Evolutionary conservation across 192 early-diverging fungal genomes (phyloP).

Genomic region (Globomyces pollinis-pini): DNA sequence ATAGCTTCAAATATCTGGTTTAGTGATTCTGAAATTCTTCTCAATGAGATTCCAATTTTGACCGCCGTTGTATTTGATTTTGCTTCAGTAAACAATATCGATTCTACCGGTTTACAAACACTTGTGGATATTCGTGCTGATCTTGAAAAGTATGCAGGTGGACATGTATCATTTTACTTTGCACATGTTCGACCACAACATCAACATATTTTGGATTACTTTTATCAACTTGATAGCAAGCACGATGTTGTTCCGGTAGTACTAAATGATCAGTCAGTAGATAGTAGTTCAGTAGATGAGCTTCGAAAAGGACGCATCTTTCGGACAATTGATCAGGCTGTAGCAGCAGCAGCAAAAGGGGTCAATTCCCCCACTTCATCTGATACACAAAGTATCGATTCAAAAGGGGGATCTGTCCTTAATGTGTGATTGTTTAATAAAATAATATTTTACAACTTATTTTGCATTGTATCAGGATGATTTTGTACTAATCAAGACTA

Average conservation of each 20-base stretch:
- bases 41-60: slow-evolving; percentile 25
- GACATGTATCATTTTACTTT: slow-evolving; percentile 45
- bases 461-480: too few relatives aligned
- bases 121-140: slow-evolving; percentile 60
- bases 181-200: slow-evolving; percentile 26
- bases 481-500: too few relatives aligned
- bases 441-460: too few relatives aligned
- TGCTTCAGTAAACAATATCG: slow-evolving; percentile 65
- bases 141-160: slow-evolving; percentile 43
- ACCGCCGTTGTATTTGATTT: slow-evolving; percentile 77
- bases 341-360: background rate
- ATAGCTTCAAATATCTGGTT: background rate
- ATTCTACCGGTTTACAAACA: slow-evolving; percentile 70
- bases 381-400: too few relatives aligned
- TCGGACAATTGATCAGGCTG: background rate
- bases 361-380: background rate
- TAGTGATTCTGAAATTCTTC: background rate
- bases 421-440: too few relatives aligned
- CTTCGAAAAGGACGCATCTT: slow-evolving; percentile 1
- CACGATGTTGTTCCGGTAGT: background rate
- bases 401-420: too few relatives aligned
- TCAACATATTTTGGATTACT: slow-evolving; percentile 10
- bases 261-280: background rate
- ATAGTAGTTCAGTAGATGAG: background rate
- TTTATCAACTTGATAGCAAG: slow-evolving; percentile 4